Evolutionary conservation across 495 filamentous ascomycete species (phyloP), one percentile per base, ranked within the genome.

Genomic region (Aspergillus olivimuriae): DNA sequence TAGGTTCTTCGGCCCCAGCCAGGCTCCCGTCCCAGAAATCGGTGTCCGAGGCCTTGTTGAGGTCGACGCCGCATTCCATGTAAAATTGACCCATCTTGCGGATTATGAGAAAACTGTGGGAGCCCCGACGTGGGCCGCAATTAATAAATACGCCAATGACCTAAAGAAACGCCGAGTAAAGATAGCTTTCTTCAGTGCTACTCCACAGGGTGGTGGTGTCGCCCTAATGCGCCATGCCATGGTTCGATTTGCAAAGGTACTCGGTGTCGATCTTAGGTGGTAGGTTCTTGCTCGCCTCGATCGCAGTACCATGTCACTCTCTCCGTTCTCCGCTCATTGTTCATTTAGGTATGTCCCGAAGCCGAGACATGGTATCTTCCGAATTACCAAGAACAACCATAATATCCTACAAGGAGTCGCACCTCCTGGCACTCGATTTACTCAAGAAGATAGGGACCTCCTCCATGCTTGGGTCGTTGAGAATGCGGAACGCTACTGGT

Each of bases 331-430:
- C 15, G 18, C 28, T 45, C 12, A 41, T 18, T 24, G 19, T 39
- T 28, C 22, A 19, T 18, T 26, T 40, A 81, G 75, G 75, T 81
- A 78, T 53, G 88, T 94, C 2, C 89, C 88, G 4, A 89, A 88
- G 55, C 88, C 88, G 14, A 81, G 82, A 26, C 87, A 87, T 0
- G 85, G 83, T 14, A 83, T 91, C 12, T 95, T 94, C 62, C 77
- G 86, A 24, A 82, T 88, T 46, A 95, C 88, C 43, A 95, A 95
- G 64, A 89, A 81, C 36, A 86, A 89, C 51, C 88, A 95, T 73
- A 95, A 95, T 58, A 92, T 92, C 53, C 80, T 95, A 2, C 88
- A 95, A 68, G 88, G 88, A 14, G 86, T 91, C 18, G 77, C 79
- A 22, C 64, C 72, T 19, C 76, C 78, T 0, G 70, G 73, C 1